These are phyloP conservation scores for Kurtzmaniella quercitrusa DNA, from an alignment of 1,139 yeast species.

Conservation along the genomic window DNA sequence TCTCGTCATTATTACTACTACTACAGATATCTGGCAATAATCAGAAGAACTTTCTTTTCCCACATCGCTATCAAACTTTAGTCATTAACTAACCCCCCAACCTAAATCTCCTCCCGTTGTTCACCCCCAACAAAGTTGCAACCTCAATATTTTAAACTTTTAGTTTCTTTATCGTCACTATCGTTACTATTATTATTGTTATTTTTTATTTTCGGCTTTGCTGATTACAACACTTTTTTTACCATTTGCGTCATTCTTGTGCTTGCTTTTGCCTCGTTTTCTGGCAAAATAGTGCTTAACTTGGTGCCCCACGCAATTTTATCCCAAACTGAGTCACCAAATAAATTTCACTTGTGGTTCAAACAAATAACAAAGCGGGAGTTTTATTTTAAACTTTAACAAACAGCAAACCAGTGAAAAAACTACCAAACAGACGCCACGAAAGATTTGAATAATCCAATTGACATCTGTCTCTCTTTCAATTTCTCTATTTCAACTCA, in stretches of 20 bases:
- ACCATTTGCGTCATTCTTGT: conserved; percentile 1
- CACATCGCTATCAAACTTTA: background rate
- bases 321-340: background rate
- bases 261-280: background rate
- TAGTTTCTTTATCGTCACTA: background rate
- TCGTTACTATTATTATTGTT: background rate
- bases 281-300: background rate
- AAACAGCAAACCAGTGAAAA: background rate
- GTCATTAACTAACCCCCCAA: background rate
- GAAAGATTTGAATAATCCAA: no score
- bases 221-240: background rate
- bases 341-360: background rate
- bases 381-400: background rate
- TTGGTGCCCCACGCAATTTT: background rate
- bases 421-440: background rate
- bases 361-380: background rate
- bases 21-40: no score
- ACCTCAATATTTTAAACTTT: background rate
- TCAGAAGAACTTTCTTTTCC: no score
- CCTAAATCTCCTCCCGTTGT: no score
- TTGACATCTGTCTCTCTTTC: no score
- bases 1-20: no score
- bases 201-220: background rate
- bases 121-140: background rate
- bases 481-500: background rate